Base-by-base conservation (phyloP, 2,329 filamentous ascomycete species). In the Colletotrichum trifolii region DNA sequence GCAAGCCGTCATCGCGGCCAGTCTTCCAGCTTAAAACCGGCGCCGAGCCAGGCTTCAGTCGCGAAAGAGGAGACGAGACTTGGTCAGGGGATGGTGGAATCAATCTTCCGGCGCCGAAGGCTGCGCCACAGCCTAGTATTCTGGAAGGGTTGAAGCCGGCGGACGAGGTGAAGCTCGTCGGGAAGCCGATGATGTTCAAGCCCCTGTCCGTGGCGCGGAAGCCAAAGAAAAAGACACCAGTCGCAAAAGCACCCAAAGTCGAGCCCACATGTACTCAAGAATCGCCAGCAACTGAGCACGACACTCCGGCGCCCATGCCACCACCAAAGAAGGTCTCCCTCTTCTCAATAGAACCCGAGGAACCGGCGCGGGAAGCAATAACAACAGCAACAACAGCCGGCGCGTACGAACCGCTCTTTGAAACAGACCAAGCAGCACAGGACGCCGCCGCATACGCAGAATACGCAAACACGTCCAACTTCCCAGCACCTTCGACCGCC, bases 101-200 rank as follows among this genome's bases (percentile, higher is more conserved):
- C 69, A 73, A 64, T 25, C 71, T 83, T n/a, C 77, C 80, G 6
- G 70, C 81, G n/a, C 79, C 82, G 9, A 81, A 78, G 66, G 70
- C 71, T 17, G 71, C 77, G 12, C 73, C 75, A 15, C 78, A 78
- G 49, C 83, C 84, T n/a, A 79, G 81, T 38, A 84, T 86, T 70
- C 83, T 85, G 1, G 81, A 80, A 11, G 84, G 85, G 46, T 83
- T 87, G 71, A 87, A 88, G 71, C 77, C 84, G 34, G 85, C 84
- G n/a, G 82, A 86, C 2, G 87, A 90, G 63, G 85, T 91, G 13
- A 90, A 92, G 77, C 78, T 91, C 12, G 86, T 90, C 2, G 92
- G 91, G 17, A 96, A 94, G 71, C 88, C 93, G 11, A 87, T 94
- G 76, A 92, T 93, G 87, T 97, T 98, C 77, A 91, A 90, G 74